A percentile compares a stretch with the other conserved stretches of the same genome.
These are phyloP conservation scores for Annulohypoxylon bovei DNA, from an alignment of 495 filamentous ascomycete genomes.

Conservation along the genomic window DNA sequence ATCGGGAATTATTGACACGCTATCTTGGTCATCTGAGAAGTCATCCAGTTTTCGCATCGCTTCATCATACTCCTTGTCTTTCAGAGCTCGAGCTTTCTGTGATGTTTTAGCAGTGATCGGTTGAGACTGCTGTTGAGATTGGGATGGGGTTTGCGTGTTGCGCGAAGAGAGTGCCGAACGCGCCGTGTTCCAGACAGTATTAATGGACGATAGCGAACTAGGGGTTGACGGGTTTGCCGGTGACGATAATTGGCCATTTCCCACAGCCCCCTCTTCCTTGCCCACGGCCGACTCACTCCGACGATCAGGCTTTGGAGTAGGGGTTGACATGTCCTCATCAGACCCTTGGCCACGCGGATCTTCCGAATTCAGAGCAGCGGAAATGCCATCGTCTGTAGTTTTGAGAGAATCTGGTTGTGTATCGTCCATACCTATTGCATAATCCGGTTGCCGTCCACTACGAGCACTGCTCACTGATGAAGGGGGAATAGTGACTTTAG, in stretches of 20 bases:
- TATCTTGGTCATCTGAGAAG: conserved; percentile 32
- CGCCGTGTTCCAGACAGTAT: conserved; percentile 49
- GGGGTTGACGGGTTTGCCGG: conserved; percentile 30
- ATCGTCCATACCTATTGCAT: conserved; percentile 43
- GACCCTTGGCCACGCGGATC: neutral
- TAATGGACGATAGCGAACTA: conserved; percentile 50
- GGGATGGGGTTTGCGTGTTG: conserved; percentile 35
- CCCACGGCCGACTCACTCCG: conserved; percentile 16
- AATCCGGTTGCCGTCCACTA: conserved; percentile 54
- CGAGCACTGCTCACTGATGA: conserved; percentile 49
- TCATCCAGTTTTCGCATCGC: conserved; percentile 50
- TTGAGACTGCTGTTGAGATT: conserved; percentile 1
- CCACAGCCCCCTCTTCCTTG: neutral
- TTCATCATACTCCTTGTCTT: conserved; percentile 50
- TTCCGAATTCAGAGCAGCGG: neutral
- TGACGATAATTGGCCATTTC: neutral
- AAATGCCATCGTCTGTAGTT: conserved; percentile 28
- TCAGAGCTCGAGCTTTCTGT: conserved; percentile 27
- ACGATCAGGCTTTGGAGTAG: conserved; percentile 19
- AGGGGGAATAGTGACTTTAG: conserved; percentile 20
- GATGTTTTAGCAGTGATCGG: conserved; percentile 26
- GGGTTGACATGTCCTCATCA: conserved; percentile 20
- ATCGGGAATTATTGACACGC: conserved; percentile 14
- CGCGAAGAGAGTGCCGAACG: conserved; percentile 43
- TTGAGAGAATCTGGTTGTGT: conserved; percentile 41